Evolutionary conservation across 2,329 filamentous ascomycete species (phyloP).

Genomic region (Alternaria brassicicola): DNA sequence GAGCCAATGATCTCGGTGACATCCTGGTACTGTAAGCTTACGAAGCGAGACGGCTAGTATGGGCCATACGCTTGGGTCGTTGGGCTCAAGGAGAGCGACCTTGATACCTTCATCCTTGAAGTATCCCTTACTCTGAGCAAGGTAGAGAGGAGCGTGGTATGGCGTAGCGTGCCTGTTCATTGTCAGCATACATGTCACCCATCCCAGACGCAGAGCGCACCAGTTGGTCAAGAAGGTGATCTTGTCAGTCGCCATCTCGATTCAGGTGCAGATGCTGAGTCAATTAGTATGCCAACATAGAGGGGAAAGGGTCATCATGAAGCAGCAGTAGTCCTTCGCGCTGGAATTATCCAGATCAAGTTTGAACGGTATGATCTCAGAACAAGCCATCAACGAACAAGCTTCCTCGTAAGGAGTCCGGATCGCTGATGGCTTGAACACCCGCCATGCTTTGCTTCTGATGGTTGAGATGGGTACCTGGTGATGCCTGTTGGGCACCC

Average conservation of each 20-base stretch:
- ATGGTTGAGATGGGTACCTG: slow-evolving; percentile 29
- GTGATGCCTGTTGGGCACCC: slow-evolving; percentile 14
- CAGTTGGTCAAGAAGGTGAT: slow-evolving; percentile 86
- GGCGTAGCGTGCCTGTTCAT: slow-evolving; percentile 75
- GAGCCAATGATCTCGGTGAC: slow-evolving; percentile 82
- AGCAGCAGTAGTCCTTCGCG: slow-evolving; percentile 81
- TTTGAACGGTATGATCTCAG: slow-evolving; percentile 67
- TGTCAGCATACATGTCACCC: slow-evolving; percentile 11
- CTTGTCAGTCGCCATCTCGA: slow-evolving; percentile 79
- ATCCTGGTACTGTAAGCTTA: slow-evolving; percentile 55
- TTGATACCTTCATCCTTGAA: slow-evolving; percentile 78
- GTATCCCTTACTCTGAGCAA: slow-evolving; percentile 76
- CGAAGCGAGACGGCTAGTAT: neutral
- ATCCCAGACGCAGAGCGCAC: slow-evolving; percentile 53
- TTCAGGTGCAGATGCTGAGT: slow-evolving; percentile 52
- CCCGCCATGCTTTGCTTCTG: slow-evolving; percentile 31
- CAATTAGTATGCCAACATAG: slow-evolving; percentile 33
- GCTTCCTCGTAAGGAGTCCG: neutral
- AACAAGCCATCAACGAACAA: slow-evolving; percentile 13
- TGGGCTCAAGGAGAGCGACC: slow-evolving; percentile 77
- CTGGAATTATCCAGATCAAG: slow-evolving; percentile 89
- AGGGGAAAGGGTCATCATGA: slow-evolving; percentile 51
- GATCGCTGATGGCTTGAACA: slow-evolving; percentile 16
- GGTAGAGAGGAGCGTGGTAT: slow-evolving; percentile 78
- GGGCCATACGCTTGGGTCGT: slow-evolving; percentile 69